Base-by-base conservation (phyloP, 148 eudicot genomes). In the Amaranthus palmeri region DNA sequence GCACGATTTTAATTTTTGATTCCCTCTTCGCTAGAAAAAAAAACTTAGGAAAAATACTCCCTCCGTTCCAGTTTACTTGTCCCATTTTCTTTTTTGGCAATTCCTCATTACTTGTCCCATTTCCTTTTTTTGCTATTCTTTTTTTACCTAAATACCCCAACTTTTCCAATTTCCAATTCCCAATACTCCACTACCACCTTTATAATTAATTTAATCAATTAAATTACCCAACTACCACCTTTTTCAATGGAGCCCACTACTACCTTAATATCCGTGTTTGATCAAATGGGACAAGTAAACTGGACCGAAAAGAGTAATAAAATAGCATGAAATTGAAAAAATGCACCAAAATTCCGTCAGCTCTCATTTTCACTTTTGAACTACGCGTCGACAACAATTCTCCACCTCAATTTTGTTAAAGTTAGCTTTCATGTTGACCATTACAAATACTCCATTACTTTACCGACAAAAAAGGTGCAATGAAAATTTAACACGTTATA, bases 311-410 rank as follows among this genome's bases (percentile, higher is more conserved):
- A 56, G 6, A 57, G 17, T 6, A 57, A 6, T 7, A 25, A 59
- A 59, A 62, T 1, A 44, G 7, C 7, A 17, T 7, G 4, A 46
- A 15, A 14, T 13, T 8, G 47, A 3, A 46, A 64, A 46, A 65
- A 46, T 45, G 41, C 9, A 47, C 55, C 71, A 71, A 72, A 70
- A 12, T 59, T 66, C 57, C 25, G 60, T 51, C 67, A 41, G 57
- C 61, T 41, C 69, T 76, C 65, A 43, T 72, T 72, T 72, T 72
- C 72, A 40, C 55, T 72, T 67, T 72, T 45, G 40, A 36, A 61
- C 17, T 46, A 72, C 68, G 69, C 76, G 73, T 78, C 62, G 61
- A 60, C 58, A 43, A 11, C 64, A 65, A 40, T 25, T 25, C 36
- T 25, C 54, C 3, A 58, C 7, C 14, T 40, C 43, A 25, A 25